A percentile compares a stretch with the other conserved stretches of the same genome.
Evolutionary conservation across 768 basidiomycete genomes (phyloP).

Genomic region (Serendipita sp.): DNA sequence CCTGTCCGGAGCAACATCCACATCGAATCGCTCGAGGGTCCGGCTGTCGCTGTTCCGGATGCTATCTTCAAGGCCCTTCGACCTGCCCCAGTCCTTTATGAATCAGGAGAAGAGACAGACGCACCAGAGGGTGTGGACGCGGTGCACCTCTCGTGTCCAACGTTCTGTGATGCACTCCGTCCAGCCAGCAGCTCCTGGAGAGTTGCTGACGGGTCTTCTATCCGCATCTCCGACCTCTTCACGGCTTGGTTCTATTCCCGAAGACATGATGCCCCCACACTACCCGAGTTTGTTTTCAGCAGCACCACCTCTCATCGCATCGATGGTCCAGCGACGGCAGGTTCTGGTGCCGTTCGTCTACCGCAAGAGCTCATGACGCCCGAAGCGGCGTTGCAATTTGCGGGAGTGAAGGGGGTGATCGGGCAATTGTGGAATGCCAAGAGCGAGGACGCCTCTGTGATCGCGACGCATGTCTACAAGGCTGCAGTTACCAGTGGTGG

Average conservation of each 20-base stretch:
- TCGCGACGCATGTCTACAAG: not conserved
- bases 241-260: not conserved
- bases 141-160: not conserved
- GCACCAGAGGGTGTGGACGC: not conserved
- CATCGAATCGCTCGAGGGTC: slow-evolving; percentile 2
- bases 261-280: not conserved
- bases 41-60: not conserved
- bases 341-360: not conserved
- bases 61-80: not conserved
- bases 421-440: not conserved
- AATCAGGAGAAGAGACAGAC: not conserved
- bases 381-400: slow-evolving; percentile 2
- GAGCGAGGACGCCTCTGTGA: not conserved
- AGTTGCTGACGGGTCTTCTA: not conserved
- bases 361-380: slow-evolving; percentile 3
- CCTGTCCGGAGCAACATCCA: not conserved
- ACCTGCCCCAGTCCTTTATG: not conserved
- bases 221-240: not conserved
- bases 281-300: not conserved
- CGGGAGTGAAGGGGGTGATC: not conserved
- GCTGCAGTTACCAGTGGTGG: not conserved
- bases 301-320: not conserved
- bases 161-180: not conserved
- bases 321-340: not conserved
- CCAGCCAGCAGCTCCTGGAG: not conserved